A percentile compares a stretch with the other conserved stretches of the same genome.
Evolutionary conservation across 306 rosid genomes (phyloP).

Genomic region (Fragaria iinumae): DNA sequence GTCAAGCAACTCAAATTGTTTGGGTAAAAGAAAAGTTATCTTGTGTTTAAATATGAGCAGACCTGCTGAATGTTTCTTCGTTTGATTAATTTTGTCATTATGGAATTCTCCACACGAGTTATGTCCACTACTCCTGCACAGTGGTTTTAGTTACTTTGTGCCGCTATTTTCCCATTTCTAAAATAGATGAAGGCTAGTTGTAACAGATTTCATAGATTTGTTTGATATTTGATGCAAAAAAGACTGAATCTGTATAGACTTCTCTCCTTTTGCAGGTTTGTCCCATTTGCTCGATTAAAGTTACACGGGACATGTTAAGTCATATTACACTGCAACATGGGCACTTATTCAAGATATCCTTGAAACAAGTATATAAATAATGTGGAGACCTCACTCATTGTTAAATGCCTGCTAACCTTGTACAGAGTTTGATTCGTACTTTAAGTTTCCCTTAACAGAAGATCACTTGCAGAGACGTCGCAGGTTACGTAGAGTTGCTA

Average conservation of each 20-base stretch:
- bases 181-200: neutral
- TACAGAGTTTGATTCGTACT: neutral
- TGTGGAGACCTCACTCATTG: neutral
- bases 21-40: neutral
- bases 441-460: conserved; percentile 56
- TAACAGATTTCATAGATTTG: neutral
- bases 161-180: neutral
- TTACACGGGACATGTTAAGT: conserved; percentile 80
- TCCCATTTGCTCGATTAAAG: conserved; percentile 90
- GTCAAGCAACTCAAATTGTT: neutral
- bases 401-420: conserved; percentile 5
- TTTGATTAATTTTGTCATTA: neutral
- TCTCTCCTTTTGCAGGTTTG: conserved; percentile 64
- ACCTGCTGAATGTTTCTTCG: neutral
- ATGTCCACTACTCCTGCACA: neutral
- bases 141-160: conserved; percentile 5
- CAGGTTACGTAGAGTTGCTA: conserved; percentile 75
- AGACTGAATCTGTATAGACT: conserved; percentile 13
- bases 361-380: conserved; percentile 7
- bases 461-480: conserved; percentile 85
- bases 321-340: conserved; percentile 95
- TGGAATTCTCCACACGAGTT: neutral
- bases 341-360: conserved; percentile 95
- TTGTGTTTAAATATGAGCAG: neutral
- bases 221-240: conserved; percentile 10